Conservation (phyloP, 2,329 filamentous ascomycete genomes). For the Fusarium coicis region DNA sequence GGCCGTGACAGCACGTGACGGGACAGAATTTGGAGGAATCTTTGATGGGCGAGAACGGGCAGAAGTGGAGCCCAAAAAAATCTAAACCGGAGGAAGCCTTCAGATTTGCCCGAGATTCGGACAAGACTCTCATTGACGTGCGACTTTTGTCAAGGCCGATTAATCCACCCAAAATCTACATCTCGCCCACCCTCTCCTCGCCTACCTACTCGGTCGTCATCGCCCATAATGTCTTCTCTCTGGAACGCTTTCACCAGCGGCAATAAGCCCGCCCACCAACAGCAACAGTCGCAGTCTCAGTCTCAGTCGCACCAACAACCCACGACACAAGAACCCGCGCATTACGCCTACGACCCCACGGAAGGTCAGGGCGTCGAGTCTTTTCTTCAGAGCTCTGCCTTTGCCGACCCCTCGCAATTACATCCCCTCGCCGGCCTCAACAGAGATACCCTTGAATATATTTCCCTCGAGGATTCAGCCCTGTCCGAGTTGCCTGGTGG, state of each 20-base stretch:
- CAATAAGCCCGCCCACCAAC: constrained; percentile 59
- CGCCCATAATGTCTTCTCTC: constrained; percentile 63
- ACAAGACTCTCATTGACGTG: constrained; percentile 38
- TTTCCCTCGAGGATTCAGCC: constrained; percentile 90
- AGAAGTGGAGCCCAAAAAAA: constrained; percentile 46
- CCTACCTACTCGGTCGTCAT: constrained; percentile 22
- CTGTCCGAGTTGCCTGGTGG: constrained; percentile 87
- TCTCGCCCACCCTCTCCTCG: constrained; percentile 28
- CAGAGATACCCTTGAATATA: constrained; percentile 92
- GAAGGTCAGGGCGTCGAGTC: constrained; percentile 84
- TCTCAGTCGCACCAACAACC: constrained; percentile 50
- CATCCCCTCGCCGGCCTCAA: constrained; percentile 95
- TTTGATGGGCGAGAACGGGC: constrained; percentile 19
- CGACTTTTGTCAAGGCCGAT: constrained; percentile 36
- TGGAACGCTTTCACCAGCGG: constrained; percentile 72
- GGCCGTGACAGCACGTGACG: constrained; percentile 26
- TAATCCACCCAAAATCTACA: constrained; percentile 28
- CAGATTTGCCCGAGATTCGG: constrained; percentile 41
- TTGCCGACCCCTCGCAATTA: constrained; percentile 87
- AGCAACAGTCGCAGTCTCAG: constrained; percentile 58
- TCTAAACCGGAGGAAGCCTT: constrained; percentile 41
- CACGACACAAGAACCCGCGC: constrained; percentile 60
- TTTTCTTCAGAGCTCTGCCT: constrained; percentile 80
- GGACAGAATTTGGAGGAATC: constrained; percentile 21
- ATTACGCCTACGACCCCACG: constrained; percentile 74